These are phyloP conservation scores for Xylariaceae sp. DNA, from an alignment of 2,329 filamentous ascomycete genomes.

Conservation along the genomic window DNA sequence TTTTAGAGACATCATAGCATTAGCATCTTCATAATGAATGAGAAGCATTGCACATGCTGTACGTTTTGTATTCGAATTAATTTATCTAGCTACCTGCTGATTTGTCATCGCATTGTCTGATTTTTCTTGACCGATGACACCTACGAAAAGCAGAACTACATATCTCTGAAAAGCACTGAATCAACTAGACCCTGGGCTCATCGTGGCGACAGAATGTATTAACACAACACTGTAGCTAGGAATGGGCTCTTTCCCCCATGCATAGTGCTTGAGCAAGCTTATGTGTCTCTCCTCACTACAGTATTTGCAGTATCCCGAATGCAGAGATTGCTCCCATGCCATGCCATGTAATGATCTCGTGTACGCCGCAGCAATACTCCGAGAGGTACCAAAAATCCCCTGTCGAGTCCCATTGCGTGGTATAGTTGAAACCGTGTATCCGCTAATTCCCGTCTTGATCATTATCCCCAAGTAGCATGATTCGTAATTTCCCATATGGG, in stretches of 20 bases:
- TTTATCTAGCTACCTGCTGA: too few species aligned
- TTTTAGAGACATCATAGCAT: constrained; percentile 20
- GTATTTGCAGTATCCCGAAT: constrained; percentile 9
- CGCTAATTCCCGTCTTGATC: not conserved
- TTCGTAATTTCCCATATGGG: not conserved
- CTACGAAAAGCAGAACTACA: too few species aligned
- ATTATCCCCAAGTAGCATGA: not conserved
- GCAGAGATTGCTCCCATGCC: not conserved
- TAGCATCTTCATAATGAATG: constrained; percentile 26
- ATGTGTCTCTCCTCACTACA: not conserved
- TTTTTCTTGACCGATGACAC: too few species aligned
- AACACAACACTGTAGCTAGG: constrained; percentile 9
- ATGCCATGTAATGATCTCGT: constrained; percentile 8
- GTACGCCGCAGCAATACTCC: constrained; percentile 15
- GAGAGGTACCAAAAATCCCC: not conserved
- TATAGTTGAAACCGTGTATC: not conserved
- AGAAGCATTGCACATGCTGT: not conserved
- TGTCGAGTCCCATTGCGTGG: not conserved
- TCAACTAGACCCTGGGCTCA: not conserved
- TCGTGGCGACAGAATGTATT: not conserved
- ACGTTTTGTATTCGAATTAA: not conserved
- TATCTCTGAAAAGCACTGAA: not conserved
- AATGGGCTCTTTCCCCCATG: constrained; percentile 1
- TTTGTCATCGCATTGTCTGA: too few species aligned
- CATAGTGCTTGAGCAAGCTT: constrained; percentile 6